These are phyloP conservation scores for Drechslerella dactyloides DNA, from an alignment of 2,329 filamentous ascomycete genomes.

Conservation along the genomic window DNA sequence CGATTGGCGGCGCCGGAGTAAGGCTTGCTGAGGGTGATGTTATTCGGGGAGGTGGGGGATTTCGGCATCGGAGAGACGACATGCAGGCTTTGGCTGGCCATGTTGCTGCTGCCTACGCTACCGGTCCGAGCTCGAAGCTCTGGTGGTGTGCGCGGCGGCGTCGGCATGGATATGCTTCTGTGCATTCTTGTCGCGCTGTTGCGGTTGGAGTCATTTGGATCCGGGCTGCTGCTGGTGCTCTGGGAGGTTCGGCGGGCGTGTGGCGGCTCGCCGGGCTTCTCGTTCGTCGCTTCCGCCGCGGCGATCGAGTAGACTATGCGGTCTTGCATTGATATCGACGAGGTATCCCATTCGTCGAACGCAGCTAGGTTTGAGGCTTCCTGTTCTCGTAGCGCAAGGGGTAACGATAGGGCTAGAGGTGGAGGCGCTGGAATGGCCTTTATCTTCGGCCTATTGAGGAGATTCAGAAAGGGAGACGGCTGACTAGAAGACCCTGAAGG, in stretches of 20 bases:
- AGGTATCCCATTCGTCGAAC: conserved; percentile 49
- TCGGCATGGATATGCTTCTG: conserved; percentile 45
- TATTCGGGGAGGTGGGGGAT: conserved; percentile 21
- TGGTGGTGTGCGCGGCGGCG: conserved; percentile 39
- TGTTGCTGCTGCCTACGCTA: conserved; percentile 33
- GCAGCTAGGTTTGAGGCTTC: conserved; percentile 40
- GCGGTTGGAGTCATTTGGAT: too few relatives aligned
- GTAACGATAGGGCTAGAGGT: conserved; percentile 17
- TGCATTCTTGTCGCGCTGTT: conserved; percentile 20
- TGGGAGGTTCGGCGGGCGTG: conserved; percentile 26
- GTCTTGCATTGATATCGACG: conserved; percentile 33
- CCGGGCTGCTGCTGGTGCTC: not conserved
- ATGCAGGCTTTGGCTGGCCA: conserved; percentile 10
- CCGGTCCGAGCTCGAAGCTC: conserved; percentile 20
- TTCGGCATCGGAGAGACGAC: conserved; percentile 30
- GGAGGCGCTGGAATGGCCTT: conserved; percentile 10
- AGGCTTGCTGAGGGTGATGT: not conserved
- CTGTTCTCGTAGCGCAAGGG: conserved; percentile 29
- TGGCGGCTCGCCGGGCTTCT: conserved; percentile 37
- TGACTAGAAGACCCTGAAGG: too few relatives aligned
- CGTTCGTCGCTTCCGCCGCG: conserved; percentile 30
- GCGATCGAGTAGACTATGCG: conserved; percentile 44
- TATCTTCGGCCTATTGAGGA: conserved; percentile 38
- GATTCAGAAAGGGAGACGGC: conserved; percentile 41
- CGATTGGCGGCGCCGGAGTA: conserved; percentile 5